Evolutionary conservation across 192 early-diverging fungal genomes (phyloP).

Genomic region (Podochytrium sp.): DNA sequence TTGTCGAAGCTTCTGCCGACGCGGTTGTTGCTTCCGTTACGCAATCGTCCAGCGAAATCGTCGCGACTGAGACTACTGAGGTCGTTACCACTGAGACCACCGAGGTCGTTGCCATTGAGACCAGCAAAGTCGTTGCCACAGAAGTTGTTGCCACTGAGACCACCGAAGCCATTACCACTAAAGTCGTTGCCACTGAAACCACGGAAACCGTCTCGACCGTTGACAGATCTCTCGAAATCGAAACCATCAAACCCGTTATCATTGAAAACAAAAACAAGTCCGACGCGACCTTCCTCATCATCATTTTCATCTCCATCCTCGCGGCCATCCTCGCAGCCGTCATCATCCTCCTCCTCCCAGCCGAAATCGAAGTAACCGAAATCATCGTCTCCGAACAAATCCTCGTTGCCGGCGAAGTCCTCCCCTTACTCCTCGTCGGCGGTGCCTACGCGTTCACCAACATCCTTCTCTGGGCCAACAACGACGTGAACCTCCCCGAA

Average conservation of each 20-base stretch:
- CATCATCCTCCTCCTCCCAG: not conserved
- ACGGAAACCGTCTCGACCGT: not conserved
- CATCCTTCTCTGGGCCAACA: slow-evolving; percentile 1
- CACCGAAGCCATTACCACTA: not conserved
- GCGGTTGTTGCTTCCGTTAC: not conserved
- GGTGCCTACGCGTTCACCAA: slow-evolving; percentile 7
- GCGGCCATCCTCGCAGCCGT: not conserved
- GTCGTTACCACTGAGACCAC: not conserved
- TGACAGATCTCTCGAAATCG: not conserved
- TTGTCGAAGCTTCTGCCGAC: not conserved
- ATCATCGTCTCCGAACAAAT: not conserved
- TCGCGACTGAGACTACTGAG: not conserved
- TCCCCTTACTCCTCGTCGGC: not conserved
- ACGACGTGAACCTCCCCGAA: slow-evolving; percentile 8
- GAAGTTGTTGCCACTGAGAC: not conserved
- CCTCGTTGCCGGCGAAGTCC: not conserved
- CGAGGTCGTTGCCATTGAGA: not conserved
- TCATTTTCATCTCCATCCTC: not conserved
- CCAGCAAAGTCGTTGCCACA: not conserved
- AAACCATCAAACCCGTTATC: not conserved
- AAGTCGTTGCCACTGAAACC: not conserved
- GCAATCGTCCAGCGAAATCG: not conserved
- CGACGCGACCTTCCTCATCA: not conserved
- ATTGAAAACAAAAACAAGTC: not conserved
- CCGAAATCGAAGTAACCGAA: not conserved